These are phyloP conservation scores for Lodderomyces margitis DNA, from an alignment of 1,139 yeast species.

Conservation along the genomic window DNA sequence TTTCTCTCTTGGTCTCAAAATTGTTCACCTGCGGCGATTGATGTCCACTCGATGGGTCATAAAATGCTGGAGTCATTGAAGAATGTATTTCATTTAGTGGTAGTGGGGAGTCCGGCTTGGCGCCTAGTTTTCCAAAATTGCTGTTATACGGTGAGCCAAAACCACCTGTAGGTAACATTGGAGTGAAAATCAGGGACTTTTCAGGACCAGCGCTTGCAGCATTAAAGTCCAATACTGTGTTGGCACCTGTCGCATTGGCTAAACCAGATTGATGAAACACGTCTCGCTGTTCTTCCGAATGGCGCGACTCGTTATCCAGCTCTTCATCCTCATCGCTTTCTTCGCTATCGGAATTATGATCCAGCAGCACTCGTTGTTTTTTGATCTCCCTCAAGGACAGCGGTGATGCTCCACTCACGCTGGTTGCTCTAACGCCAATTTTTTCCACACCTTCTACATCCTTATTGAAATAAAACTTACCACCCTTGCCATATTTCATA, in stretches of 20 bases:
- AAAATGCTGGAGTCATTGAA: conserved; percentile 22
- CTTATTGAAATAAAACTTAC: conserved; percentile 56
- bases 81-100: conserved; percentile 17
- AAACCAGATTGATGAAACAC: conserved; percentile 18
- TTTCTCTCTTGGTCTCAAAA: conserved; percentile 4
- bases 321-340: conserved; percentile 27
- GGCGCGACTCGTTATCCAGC: conserved; percentile 17
- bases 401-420: conserved; percentile 7
- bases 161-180: conserved; percentile 2
- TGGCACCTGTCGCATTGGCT: conserved; percentile 18
- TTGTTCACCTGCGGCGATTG: conserved; percentile 11
- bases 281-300: conserved; percentile 24
- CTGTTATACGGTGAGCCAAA: conserved; percentile 27
- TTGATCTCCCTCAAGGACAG: background rate
- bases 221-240: background rate
- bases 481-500: conserved; percentile 81
- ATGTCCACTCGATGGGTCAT: conserved; percentile 14
- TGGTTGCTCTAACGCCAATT: conserved; percentile 16
- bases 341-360: conserved; percentile 22
- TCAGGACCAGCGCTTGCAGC: background rate
- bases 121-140: conserved; percentile 8
- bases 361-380: background rate
- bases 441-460: background rate
- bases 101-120: conserved; percentile 32
- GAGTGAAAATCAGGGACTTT: background rate